phyloP scores from a whole-genome alignment of 306 rosid genomes.

The Alnus rubra region DNA sequence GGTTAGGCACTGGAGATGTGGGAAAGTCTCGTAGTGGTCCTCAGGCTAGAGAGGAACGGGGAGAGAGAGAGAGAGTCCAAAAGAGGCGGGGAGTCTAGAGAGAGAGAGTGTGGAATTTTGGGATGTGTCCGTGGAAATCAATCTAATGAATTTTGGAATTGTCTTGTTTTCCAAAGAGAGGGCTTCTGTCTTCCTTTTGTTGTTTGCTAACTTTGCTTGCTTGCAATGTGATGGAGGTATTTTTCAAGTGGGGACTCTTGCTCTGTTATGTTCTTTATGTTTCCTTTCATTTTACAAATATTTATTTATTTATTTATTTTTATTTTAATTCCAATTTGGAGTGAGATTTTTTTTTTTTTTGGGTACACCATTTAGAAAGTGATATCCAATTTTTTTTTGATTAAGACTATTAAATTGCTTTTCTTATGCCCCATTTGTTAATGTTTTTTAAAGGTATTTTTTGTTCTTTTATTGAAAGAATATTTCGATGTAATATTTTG shows the following conservation, averaged over 20 bases:
- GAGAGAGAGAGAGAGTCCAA: not conserved
- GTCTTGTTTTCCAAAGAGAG: not conserved
- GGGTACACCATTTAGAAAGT: not conserved
- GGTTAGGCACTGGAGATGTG: not conserved
- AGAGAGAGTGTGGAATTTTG: too few species aligned
- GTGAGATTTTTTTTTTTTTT: not conserved
- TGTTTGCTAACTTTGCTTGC: not conserved
- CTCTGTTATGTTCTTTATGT: too few species aligned
- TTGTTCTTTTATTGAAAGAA: too few species aligned
- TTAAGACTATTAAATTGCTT: not conserved
- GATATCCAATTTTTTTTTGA: not conserved
- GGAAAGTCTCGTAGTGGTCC: not conserved
- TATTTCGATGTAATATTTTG: too few species aligned
- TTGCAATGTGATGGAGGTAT: not conserved
- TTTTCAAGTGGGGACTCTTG: not conserved
- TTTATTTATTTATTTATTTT: not conserved
- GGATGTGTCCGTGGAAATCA: too few species aligned
- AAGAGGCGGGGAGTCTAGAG: not conserved
- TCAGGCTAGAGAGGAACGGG: not conserved
- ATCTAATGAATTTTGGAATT: not conserved
- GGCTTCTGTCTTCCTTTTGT: not conserved
- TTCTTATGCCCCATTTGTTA: too few species aligned
- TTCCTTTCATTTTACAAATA: too few species aligned
- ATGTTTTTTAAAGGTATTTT: too few species aligned
- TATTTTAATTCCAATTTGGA: not conserved